A percentile compares a stretch with the other conserved stretches of the same genome.
phyloP scores from a whole-genome alignment of 2,329 filamentous ascomycete species.

The Cladobotryum protrusum region DNA sequence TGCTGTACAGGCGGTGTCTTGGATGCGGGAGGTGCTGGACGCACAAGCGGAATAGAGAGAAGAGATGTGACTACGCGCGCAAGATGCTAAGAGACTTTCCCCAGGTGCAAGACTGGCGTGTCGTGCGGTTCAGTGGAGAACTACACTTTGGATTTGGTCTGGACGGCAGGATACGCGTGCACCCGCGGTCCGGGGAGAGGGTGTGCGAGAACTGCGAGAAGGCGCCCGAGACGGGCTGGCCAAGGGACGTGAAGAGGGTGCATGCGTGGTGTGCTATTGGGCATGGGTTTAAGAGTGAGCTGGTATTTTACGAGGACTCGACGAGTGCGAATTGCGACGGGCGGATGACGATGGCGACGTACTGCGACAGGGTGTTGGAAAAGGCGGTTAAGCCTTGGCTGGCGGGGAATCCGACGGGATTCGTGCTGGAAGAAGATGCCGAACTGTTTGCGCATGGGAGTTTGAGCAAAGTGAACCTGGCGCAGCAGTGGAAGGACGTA shows the following conservation, averaged over 20 bases:
- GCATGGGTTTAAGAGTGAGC: slow-evolving; percentile 32
- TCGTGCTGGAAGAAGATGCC: slow-evolving; percentile 30
- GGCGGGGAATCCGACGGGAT: slow-evolving; percentile 16
- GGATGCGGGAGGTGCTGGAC: slow-evolving; percentile 24
- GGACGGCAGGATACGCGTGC: slow-evolving; percentile 29
- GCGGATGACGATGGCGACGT: slow-evolving; percentile 29
- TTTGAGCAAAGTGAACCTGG: slow-evolving; percentile 29
- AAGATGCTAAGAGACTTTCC: slow-evolving; percentile 28
- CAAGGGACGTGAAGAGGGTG: slow-evolving; percentile 27
- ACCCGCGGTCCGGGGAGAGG: slow-evolving; percentile 29
- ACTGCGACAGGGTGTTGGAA: slow-evolving; percentile 28
- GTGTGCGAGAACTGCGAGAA: slow-evolving; percentile 23
- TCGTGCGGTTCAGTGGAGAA: slow-evolving; percentile 30
- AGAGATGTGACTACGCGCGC: slow-evolving; percentile 28
- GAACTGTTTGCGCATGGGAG: slow-evolving; percentile 31
- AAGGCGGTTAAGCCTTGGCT: slow-evolving; percentile 30
- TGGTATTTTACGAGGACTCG: slow-evolving; percentile 32
- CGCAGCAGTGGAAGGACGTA: slow-evolving; percentile 31
- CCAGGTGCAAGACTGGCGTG: slow-evolving; percentile 26
- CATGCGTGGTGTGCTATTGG: slow-evolving; percentile 32
- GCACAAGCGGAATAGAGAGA: slow-evolving; percentile 27
- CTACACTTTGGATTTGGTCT: slow-evolving; percentile 34
- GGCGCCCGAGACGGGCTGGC: slow-evolving; percentile 23
- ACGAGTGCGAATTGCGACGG: slow-evolving; percentile 27
- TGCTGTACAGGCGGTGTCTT: slow-evolving; percentile 30